Evolutionary conservation across 2,329 filamentous ascomycete genomes (phyloP).

Genomic region (Aspergillus pseudoterreus): DNA sequence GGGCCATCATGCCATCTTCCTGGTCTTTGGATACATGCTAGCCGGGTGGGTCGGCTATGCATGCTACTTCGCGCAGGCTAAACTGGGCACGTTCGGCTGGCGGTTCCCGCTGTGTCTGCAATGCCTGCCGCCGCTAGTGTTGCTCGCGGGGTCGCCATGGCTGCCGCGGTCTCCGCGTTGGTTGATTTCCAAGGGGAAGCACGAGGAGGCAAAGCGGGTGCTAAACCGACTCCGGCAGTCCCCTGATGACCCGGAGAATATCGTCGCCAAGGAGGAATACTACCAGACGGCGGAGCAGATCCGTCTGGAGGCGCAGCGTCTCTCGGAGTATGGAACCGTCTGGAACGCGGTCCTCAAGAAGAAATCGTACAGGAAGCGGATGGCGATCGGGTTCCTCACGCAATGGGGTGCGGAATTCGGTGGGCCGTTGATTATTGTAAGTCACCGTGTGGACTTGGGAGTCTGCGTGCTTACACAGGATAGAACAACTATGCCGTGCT

Average conservation of each 20-base stretch:
- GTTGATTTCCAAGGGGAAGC: constrained; percentile 46
- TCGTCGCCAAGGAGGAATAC: constrained; percentile 46
- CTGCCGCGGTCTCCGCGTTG: constrained; percentile 49
- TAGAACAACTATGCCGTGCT: constrained; percentile 49
- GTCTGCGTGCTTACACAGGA: background rate
- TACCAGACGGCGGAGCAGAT: constrained; percentile 48
- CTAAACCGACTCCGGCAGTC: constrained; percentile 39
- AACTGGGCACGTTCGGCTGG: constrained; percentile 42
- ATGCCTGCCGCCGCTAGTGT: constrained; percentile 36
- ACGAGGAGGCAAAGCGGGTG: constrained; percentile 45
- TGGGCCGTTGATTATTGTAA: constrained; percentile 50
- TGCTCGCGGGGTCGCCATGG: constrained; percentile 41
- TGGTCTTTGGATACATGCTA: constrained; percentile 48
- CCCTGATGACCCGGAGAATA: constrained; percentile 37
- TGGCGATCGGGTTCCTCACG: constrained; percentile 51
- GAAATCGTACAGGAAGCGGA: constrained; percentile 48
- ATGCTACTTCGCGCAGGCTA: constrained; percentile 40
- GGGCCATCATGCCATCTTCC: constrained; percentile 45
- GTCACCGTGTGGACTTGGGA: constrained; percentile 16
- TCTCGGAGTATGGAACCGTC: constrained; percentile 38
- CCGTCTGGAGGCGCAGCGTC: constrained; percentile 40
- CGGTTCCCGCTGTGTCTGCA: constrained; percentile 45
- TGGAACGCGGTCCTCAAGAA: constrained; percentile 48
- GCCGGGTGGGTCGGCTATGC: constrained; percentile 44
- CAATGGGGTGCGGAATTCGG: constrained; percentile 54